These are phyloP conservation scores for Alternaria atra DNA, from an alignment of 2,329 filamentous ascomycete genomes.

Conservation along the genomic window DNA sequence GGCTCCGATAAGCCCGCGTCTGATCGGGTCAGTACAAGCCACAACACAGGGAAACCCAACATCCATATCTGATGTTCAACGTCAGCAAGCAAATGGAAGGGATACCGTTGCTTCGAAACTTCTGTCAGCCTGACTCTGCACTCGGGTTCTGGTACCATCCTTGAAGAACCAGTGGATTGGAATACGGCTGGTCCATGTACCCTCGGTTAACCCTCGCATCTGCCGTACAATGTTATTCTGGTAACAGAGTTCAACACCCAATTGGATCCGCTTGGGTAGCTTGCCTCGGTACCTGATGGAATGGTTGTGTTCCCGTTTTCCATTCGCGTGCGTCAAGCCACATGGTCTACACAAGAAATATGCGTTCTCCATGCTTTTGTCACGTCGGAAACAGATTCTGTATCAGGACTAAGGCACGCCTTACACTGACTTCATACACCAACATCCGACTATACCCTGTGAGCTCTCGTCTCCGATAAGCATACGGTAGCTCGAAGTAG, in stretches of 20 bases:
- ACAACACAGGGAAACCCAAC: background rate
- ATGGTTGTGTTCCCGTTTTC: background rate
- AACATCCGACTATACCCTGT: background rate
- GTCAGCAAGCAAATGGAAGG: conserved; percentile 12
- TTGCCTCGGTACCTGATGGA: background rate
- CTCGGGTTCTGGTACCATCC: background rate
- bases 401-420: conserved; percentile 1
- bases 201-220: background rate
- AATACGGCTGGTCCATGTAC: conserved; percentile 1
- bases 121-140: conserved; percentile 14
- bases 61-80: conserved; percentile 8
- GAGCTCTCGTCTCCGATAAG: conserved; percentile 4
- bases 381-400: conserved; percentile 1
- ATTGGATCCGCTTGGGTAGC: background rate
- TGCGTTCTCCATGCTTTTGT: conserved; percentile 9
- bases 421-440: conserved; percentile 4
- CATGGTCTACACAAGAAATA: conserved; percentile 2
- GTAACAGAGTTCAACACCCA: background rate
- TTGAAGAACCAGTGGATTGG: conserved; percentile 11
- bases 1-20: conserved; percentile 5
- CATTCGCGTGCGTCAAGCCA: conserved; percentile 3
- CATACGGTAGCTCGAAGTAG: conserved; percentile 1
- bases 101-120: conserved; percentile 5
- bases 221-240: conserved; percentile 10
- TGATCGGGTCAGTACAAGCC: conserved; percentile 6